Evolutionary conservation across 352 stramenopile species (phyloP).

Genomic region (Halophytophthora batemanensis): DNA sequence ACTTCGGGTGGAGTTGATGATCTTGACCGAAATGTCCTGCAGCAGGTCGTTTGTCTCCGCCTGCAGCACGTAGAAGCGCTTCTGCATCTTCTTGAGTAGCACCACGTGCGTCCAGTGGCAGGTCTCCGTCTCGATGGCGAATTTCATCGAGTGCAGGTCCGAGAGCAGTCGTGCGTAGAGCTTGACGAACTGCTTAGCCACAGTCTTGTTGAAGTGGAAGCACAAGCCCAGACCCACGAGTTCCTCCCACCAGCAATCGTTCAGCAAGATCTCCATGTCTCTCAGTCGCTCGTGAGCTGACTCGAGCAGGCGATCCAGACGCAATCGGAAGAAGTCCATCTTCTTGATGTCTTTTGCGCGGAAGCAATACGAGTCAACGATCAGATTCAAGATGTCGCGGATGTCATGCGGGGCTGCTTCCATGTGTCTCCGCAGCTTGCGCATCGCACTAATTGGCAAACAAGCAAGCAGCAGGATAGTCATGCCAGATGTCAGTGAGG

Average conservation of each 20-base stretch:
- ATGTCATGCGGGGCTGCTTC: slow-evolving; percentile 52
- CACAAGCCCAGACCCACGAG: slow-evolving; percentile 45
- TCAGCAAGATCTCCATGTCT: slow-evolving; percentile 53
- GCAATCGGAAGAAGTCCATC: slow-evolving; percentile 71
- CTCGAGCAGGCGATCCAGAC: slow-evolving; percentile 43
- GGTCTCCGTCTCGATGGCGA: slow-evolving; percentile 66
- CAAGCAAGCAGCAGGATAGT: too few species aligned
- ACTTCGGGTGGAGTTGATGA: too few species aligned
- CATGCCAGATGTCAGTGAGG: too few species aligned
- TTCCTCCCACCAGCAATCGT: slow-evolving; percentile 77
- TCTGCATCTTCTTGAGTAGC: slow-evolving; percentile 63
- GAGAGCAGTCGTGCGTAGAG: slow-evolving; percentile 54
- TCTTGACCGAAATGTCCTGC: slow-evolving; percentile 63
- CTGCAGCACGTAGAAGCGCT: slow-evolving; percentile 65
- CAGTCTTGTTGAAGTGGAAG: slow-evolving; percentile 71
- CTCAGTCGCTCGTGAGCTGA: slow-evolving; percentile 27
- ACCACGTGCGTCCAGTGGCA: slow-evolving; percentile 57
- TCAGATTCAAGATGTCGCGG: slow-evolving; percentile 71
- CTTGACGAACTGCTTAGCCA: slow-evolving; percentile 65
- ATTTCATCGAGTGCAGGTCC: slow-evolving; percentile 68
- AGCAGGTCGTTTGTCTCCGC: slow-evolving; percentile 61
- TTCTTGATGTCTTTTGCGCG: slow-evolving; percentile 62
- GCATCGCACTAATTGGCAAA: too few species aligned
- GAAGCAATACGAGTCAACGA: slow-evolving; percentile 83
- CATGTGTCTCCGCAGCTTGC: slow-evolving; percentile 45